These are phyloP conservation scores for Ganoderma sinense DNA, from an alignment of 1,284 basidiomycete species.

Conservation along the genomic window DNA sequence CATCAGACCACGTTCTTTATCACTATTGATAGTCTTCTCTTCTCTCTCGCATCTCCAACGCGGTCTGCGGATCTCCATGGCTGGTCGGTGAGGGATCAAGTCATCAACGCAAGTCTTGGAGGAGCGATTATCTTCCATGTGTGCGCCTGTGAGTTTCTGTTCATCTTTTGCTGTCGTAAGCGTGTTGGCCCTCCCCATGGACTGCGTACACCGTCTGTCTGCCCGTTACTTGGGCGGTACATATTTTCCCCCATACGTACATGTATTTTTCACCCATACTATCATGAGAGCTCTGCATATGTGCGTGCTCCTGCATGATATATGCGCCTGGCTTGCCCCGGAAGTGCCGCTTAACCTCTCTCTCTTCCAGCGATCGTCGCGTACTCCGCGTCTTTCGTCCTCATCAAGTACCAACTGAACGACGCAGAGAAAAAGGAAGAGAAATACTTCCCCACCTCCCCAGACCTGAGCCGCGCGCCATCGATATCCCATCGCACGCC, in stretches of 20 bases:
- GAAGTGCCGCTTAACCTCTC: neutral
- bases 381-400: constrained; percentile 43
- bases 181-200: neutral
- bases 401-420: constrained; percentile 42
- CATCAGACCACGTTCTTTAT: constrained; percentile 48
- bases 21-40: constrained; percentile 44
- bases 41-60: constrained; percentile 38
- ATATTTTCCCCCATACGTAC: neutral
- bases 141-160: constrained; percentile 39
- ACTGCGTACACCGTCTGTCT: neutral
- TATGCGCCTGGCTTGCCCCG: neutral
- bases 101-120: constrained; percentile 41
- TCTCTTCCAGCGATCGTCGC: constrained; percentile 40
- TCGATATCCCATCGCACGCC: constrained; percentile 1
- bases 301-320: neutral
- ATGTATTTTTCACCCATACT: neutral
- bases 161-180: neutral
- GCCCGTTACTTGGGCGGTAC: neutral
- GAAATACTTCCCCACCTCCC: neutral
- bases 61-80: constrained; percentile 20
- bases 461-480: neutral
- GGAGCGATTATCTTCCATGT: constrained; percentile 48
- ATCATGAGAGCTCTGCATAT: neutral
- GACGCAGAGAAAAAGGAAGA: constrained; percentile 37
- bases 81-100: constrained; percentile 31